Conservation (phyloP, 805 yeast species). For the Grigorovia jiainica region DNA sequence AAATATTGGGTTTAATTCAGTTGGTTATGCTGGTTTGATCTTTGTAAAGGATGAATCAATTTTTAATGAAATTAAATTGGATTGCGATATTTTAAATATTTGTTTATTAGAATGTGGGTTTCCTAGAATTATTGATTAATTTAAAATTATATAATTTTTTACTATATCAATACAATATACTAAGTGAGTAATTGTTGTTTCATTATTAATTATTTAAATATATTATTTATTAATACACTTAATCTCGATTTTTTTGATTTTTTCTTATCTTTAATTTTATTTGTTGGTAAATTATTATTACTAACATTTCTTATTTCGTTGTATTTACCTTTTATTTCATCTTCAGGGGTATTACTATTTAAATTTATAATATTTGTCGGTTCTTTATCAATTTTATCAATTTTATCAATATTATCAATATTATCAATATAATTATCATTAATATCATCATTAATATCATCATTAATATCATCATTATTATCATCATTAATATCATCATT, state of each 20-base stretch:
- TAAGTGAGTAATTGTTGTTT: too few relatives aligned
- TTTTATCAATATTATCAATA: not conserved
- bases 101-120: conserved; percentile 55
- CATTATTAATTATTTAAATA: conserved; percentile 8
- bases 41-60: conserved; percentile 60
- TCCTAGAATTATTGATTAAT: conserved; percentile 28
- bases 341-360: too few relatives aligned
- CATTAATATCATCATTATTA: conserved; percentile 1
- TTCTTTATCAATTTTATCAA: conserved; percentile 5
- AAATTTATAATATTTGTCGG: too few relatives aligned
- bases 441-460: conserved; percentile 5
- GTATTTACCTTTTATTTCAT: too few relatives aligned
- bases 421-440: too few relatives aligned
- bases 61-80: conserved; percentile 38
- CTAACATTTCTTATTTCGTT: conserved; percentile 19
- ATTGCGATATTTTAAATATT: conserved; percentile 33
- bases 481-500: conserved; percentile 2
- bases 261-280: not conserved
- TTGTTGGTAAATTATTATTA: conserved; percentile 15
- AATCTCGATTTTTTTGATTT: conserved; percentile 14
- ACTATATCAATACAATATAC: too few relatives aligned
- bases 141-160: not conserved
- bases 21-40: conserved; percentile 71
- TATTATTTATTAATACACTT: conserved; percentile 12
- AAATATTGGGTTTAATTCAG: conserved; percentile 59